Base-by-base conservation (phyloP, 2,329 filamentous ascomycete genomes). In the Fusarium globosum region DNA sequence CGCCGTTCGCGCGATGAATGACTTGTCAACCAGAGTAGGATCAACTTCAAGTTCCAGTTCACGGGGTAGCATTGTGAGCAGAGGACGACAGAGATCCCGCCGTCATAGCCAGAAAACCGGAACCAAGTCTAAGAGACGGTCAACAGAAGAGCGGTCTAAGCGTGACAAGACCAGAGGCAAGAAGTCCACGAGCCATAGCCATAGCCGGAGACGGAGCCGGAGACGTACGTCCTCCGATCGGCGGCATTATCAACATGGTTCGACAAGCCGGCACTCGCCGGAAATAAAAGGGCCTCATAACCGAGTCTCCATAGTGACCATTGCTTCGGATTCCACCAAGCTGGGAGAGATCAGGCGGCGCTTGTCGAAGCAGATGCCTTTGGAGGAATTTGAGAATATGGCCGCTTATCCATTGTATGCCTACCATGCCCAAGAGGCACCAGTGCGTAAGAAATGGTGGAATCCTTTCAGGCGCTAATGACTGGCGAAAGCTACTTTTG, bases 1-100 rank as follows among this genome's bases (percentile, higher is more conserved):
- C 56, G 85, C 86, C 4, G 82, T 88, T 67, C 81, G 81, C 62
- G 81, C 86, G 13, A 88, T 89, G 61, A 82, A 86, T 57, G 81
- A 82, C 21, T 79, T 89, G 33, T 88, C 87, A 4, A 64, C 75
- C 53, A 82, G 77, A 75, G 78, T 79, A 36, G 66, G 61, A 39
- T 74, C 70, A 42, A 63, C 64, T n/a, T 38, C 59, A 57, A 76
- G 43, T 51, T 55, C 68, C 55, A 76, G 61, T 41, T 60, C 71
- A 46, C 60, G 53, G 58, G 55, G 57, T 51, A 75, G 75, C 45
- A 26, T 71, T 20, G 61, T 69, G 56, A 77, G 71, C 45, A 69
- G 73, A 53, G 73, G 70, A 57, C 71, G 75, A 51, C 64, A 63
- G 43, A 70, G 43, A 41, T 58, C 67, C n/a, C 69, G 46, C 41